Conservation (phyloP, 352 stramenopile genomes). For the Globisporangium barbulae region DNA sequence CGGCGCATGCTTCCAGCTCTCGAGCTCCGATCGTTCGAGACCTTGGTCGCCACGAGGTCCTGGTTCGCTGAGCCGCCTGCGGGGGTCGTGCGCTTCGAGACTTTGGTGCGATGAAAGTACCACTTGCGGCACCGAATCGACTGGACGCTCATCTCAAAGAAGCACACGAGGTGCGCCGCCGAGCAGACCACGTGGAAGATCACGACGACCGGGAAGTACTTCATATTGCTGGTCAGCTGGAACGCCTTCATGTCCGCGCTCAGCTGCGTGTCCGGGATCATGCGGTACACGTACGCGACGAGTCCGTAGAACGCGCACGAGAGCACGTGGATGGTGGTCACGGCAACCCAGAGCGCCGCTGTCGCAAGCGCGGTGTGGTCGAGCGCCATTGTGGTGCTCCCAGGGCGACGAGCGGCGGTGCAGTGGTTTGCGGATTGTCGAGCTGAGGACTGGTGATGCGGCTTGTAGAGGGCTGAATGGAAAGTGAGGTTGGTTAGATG, state of each 20-base stretch:
- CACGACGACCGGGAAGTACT: slow-evolving; percentile 17
- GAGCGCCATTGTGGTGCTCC: too few species aligned
- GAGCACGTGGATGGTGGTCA: neutral
- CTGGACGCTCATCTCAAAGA: slow-evolving; percentile 7
- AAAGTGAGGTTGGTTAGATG: too few species aligned
- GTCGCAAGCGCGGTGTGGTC: neutral
- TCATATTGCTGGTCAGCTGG: slow-evolving; percentile 19
- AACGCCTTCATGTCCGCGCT: neutral
- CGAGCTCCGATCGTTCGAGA: neutral
- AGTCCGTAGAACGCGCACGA: neutral
- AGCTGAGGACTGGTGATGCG: too few species aligned
- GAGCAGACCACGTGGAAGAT: slow-evolving; percentile 16
- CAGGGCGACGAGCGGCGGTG: too few species aligned
- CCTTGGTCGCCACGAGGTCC: neutral
- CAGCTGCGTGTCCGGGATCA: neutral
- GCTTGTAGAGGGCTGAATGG: too few species aligned
- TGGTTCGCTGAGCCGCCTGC: neutral
- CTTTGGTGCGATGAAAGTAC: slow-evolving; percentile 14
- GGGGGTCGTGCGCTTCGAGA: neutral
- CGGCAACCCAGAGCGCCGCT: neutral
- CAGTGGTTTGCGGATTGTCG: too few species aligned
- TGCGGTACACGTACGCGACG: slow-evolving; percentile 6
- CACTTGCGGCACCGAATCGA: slow-evolving; percentile 11
- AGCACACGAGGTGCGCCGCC: slow-evolving; percentile 12
- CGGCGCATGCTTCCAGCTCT: too few species aligned